These are phyloP conservation scores for Bretschneidera sinensis DNA, from an alignment of 345 rosid species.

Conservation along the genomic window DNA sequence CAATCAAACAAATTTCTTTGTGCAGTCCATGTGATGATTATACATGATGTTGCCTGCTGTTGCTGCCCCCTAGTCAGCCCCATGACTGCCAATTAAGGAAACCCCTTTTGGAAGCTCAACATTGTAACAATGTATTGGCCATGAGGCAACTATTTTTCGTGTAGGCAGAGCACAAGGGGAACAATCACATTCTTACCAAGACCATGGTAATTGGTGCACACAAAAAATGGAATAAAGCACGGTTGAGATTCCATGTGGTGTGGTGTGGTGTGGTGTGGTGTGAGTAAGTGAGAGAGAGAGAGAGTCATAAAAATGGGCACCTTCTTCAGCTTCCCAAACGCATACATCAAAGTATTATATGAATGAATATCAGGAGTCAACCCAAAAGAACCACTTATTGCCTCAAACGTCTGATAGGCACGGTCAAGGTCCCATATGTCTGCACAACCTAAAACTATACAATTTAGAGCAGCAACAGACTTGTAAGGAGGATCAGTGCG, in stretches of 20 bases:
- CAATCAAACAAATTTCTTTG: too few species aligned
- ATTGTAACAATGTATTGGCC: too few species aligned
- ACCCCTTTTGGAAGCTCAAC: too few species aligned
- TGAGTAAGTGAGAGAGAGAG: background rate
- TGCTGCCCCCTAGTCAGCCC: too few species aligned
- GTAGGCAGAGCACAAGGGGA: background rate
- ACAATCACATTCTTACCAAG: background rate
- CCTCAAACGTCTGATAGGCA: constrained; percentile 94
- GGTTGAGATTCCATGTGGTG: background rate
- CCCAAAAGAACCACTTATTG: constrained; percentile 70
- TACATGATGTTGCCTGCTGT: too few species aligned
- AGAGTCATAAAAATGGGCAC: constrained; percentile 28
- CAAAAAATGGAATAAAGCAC: background rate
- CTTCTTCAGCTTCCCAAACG: constrained; percentile 90
- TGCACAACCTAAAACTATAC: constrained; percentile 89
- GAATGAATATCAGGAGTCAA: constrained; percentile 81
- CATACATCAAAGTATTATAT: constrained; percentile 69
- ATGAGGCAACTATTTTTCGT: background rate
- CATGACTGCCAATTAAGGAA: too few species aligned
- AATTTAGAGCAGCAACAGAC: constrained; percentile 91
- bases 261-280: background rate
- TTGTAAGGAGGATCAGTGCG: constrained; percentile 69
- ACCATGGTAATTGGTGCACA: background rate
- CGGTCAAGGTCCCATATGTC: constrained; percentile 94
- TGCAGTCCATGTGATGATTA: too few species aligned